A percentile compares a stretch with the other conserved stretches of the same genome.
Evolutionary conservation across 257 asterid genomes (phyloP).

Genomic region (Phtheirospermum japonicum): DNA sequence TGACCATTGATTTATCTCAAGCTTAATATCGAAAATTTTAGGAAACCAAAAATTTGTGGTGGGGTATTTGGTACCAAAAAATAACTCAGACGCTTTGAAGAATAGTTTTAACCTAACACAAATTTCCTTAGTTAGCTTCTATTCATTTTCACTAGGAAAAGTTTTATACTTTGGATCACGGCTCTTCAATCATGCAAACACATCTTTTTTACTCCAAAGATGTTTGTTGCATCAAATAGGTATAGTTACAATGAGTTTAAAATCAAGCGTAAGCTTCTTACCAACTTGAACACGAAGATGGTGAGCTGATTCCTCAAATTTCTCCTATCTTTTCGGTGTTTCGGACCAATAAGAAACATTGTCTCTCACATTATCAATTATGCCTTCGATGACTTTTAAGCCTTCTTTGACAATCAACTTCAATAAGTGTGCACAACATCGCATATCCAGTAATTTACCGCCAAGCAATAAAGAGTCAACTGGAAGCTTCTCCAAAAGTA

Average conservation of each 20-base stretch:
- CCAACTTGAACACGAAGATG: background rate
- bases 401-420: too few species aligned
- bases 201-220: background rate
- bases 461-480: background rate
- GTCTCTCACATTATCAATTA: too few species aligned
- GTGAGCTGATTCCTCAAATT: background rate
- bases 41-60: background rate
- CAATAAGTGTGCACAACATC: background rate
- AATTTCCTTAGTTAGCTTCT: background rate
- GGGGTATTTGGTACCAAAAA: background rate
- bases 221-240: background rate
- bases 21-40: background rate
- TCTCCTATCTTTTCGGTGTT: background rate
- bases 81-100: background rate
- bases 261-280: conserved; percentile 2
- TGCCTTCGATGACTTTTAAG: too few species aligned
- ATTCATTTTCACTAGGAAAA: background rate
- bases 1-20: background rate
- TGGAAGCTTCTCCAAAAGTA: background rate
- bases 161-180: background rate
- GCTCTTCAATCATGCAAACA: background rate
- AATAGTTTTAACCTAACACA: background rate
- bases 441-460: background rate
- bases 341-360: too few species aligned
- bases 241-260: background rate